These are phyloP conservation scores for Ceratobasidium sp. DNA, from an alignment of 1,284 basidiomycete genomes.

Conservation along the genomic window DNA sequence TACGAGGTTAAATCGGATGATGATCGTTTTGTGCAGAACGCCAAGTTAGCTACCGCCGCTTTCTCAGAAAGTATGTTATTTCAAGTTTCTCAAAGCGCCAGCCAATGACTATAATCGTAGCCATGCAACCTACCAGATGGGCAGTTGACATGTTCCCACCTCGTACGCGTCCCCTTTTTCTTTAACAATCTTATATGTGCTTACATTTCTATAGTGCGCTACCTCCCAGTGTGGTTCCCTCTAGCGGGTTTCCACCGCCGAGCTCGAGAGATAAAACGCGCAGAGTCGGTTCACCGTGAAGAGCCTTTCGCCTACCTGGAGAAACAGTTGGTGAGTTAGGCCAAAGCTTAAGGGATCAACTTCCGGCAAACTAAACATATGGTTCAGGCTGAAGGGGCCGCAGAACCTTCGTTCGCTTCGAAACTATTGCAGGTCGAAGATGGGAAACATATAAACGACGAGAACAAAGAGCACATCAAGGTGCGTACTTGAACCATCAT, in stretches of 20 bases:
- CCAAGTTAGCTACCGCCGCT: not conserved
- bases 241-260: not conserved
- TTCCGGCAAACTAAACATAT: not conserved
- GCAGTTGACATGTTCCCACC: constrained; percentile 2
- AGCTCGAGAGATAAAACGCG: too few relatives aligned
- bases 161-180: not conserved
- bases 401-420: constrained; percentile 6
- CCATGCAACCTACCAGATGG: constrained; percentile 5
- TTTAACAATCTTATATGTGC: not conserved
- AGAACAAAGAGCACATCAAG: constrained; percentile 1
- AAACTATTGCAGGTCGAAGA: constrained; percentile 20
- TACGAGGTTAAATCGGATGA: constrained; percentile 12
- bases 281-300: not conserved
- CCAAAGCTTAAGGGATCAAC: not conserved
- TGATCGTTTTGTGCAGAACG: constrained; percentile 7
- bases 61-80: not conserved
- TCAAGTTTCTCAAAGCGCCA: too few relatives aligned
- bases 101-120: not conserved
- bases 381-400: not conserved
- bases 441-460: not conserved
- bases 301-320: not conserved
- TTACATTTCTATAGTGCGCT: not conserved
- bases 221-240: constrained; percentile 16
- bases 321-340: constrained; percentile 2
- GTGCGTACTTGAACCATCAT: not conserved